Evolutionary conservation across 2,329 filamentous ascomycete species (phyloP), one percentile per base, ranked within the genome.

Genomic region (Phyllosticta citriasiana): DNA sequence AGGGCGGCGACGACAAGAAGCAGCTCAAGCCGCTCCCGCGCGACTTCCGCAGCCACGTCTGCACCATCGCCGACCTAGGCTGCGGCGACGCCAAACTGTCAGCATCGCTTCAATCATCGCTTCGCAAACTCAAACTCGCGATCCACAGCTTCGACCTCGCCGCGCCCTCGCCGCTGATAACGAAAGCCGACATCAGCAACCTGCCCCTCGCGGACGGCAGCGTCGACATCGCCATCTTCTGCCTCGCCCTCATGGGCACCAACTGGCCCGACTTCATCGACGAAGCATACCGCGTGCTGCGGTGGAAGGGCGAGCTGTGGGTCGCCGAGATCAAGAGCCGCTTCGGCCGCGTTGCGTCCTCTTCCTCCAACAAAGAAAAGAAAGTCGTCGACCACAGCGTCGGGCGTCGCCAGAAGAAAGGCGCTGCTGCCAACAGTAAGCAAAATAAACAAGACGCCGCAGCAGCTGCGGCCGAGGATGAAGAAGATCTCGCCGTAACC

Each of bases 181-280:
- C 89, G 1, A 85, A 87, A 64, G 91, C 94, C 14, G 94, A 99
- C 75, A 94, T 97, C 58, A 88, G 91, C 30, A 83, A 88, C 63
- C 79, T 99, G 1, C 93, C 93, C 0, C 78, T 96, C 0, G 78
- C 79, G 4, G 86, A 92, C 66, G 87, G 85, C 53, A 85, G 83
- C 64, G 86, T 91, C 64, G 91, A 99, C 73, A 82, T 99, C 4
- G 89, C 89, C 56, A 87, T 99, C 67, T 97, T 97, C 79, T 99
- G 94, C 74, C 82, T 99, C 33, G 94, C 93, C 57, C 84, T 99
- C 63, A 99, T 99, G 94, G 94, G 94, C 70, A 99, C 94, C 60
- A 99, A 99, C 77, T 99, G 94, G 93, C 83, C 96, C 59, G 87
- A 91, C 68, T 97, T 99, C 73, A 84, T 99, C 69, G 94, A 97